A percentile compares a stretch with the other conserved stretches of the same genome.
These are phyloP conservation scores for Fomitopsis schrenkii DNA, from an alignment of 1,284 basidiomycete species.

Conservation along the genomic window DNA sequence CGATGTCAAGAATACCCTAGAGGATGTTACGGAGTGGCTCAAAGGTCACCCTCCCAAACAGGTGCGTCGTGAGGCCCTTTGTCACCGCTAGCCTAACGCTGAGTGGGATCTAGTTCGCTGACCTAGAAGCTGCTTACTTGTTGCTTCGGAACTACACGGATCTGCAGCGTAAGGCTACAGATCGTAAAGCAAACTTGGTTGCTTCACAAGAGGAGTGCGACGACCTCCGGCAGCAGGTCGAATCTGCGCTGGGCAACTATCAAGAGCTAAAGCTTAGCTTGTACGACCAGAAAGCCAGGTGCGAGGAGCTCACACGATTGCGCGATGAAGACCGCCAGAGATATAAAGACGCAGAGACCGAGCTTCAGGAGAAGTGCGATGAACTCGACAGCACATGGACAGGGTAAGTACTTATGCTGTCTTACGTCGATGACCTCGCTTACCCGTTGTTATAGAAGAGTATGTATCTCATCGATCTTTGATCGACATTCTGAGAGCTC, in stretches of 20 bases:
- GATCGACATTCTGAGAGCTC: background rate
- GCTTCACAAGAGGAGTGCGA: conserved; percentile 15
- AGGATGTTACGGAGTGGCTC: conserved; percentile 34
- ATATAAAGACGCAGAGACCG: conserved; percentile 31
- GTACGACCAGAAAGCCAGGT: conserved; percentile 12
- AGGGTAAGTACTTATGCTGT: conserved; percentile 23
- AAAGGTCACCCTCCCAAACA: conserved; percentile 31
- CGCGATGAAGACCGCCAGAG: conserved; percentile 33
- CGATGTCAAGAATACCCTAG: conserved; percentile 33
- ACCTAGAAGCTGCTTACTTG: conserved; percentile 20
- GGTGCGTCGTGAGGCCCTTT: conserved; percentile 21
- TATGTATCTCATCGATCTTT: conserved; percentile 22
- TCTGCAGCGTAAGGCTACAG: conserved; percentile 15
- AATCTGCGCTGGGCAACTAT: conserved; percentile 6
- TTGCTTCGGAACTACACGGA: conserved; percentile 18
- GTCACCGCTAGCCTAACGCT: background rate
- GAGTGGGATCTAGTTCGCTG: conserved; percentile 12
- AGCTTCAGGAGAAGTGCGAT: conserved; percentile 32
- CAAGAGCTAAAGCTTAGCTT: conserved; percentile 18
- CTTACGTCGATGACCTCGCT: background rate
- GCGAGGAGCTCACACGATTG: conserved; percentile 21
- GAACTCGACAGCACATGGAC: conserved; percentile 35
- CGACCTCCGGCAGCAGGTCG: conserved; percentile 16
- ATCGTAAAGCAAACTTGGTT: conserved; percentile 12
- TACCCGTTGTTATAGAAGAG: conserved; percentile 31